Evolutionary conservation across 805 yeast genomes (phyloP), one percentile per base, ranked within the genome.

Genomic region (Clavispora carvajalis): DNA sequence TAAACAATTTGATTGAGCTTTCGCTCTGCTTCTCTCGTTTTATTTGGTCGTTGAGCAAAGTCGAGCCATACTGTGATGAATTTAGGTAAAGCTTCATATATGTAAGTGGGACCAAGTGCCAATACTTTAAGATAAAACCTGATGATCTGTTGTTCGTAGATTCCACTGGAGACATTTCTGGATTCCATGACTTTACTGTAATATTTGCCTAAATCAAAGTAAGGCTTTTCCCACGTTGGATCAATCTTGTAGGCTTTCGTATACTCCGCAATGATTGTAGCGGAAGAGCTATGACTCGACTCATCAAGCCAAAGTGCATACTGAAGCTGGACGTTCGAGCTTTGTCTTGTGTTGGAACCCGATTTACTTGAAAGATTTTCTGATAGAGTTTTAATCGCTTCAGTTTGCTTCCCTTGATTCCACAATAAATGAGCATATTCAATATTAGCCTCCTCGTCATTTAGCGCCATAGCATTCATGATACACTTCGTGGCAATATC

Each of bases 41-140:
- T 50, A 9, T 45, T 44, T 6, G 51, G 43, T 21, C 43, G 48
- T 34, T 68, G 71, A 1, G 74, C 79, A 58, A 82, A 85, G 51
- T 90, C 96, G 18, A 93, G 66, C 99, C 99, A 93, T 7, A 86
- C 73, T 0, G 96, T 88, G 5, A 90, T 74, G n/a, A 87, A 76
- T 53, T 88, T 89, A 0, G 99, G 98, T 16, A 93, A 64, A 0
- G 91, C 83, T 60, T 93, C 97, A 54, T 80, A 80, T 2, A 86
- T 74, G 53, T 79, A 83, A 26, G 76, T 72, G 3, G 80, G 71
- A 1, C 93, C 88, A 30, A 71, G 67, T 8, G 73, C 70, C 19
- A 86, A 69, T 0, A 91, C 77, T 23, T 74, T 69, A 23, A 79
- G 62, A 52, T 82, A 85, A 30, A 73, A 66, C 7, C 69, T 57